A percentile compares a stretch with the other conserved stretches of the same genome.
Evolutionary conservation across 768 basidiomycete species (phyloP).

Genomic region (Boletus insuetus): DNA sequence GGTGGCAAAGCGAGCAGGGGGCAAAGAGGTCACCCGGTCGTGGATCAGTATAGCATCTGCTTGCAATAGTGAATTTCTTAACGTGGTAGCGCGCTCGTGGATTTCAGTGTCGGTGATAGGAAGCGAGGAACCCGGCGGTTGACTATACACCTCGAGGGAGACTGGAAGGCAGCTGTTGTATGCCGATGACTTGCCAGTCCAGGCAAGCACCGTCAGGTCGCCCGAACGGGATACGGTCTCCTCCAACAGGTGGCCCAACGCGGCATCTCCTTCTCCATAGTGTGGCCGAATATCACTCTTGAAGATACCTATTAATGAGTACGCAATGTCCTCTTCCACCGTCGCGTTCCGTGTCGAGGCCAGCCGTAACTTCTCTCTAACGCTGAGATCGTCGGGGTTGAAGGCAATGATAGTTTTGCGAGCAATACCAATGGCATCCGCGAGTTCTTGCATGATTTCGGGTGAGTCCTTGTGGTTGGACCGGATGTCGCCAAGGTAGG

Average conservation of each 20-base stretch:
- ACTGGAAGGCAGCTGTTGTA: conserved; percentile 15
- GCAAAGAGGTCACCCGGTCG: background rate
- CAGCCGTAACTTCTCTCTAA: conserved; percentile 8
- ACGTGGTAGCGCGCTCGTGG: background rate
- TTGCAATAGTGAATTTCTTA: background rate
- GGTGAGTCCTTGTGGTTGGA: conserved; percentile 10
- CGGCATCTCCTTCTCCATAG: conserved; percentile 8
- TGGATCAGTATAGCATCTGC: background rate
- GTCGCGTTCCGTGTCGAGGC: conserved; percentile 11
- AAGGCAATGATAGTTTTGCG: background rate
- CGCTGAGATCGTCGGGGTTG: conserved; percentile 2
- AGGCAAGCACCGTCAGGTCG: conserved; percentile 7
- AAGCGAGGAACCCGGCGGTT: background rate
- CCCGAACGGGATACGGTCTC: conserved; percentile 9
- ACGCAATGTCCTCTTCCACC: conserved; percentile 8
- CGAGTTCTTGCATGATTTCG: conserved; percentile 8
- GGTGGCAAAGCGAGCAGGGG: background rate
- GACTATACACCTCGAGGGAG: background rate
- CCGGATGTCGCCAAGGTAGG: conserved; percentile 2
- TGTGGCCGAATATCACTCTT: conserved; percentile 3
- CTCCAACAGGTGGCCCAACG: conserved; percentile 12
- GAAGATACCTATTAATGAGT: conserved; percentile 11
- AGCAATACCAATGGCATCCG: conserved; percentile 3
- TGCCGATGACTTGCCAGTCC: conserved; percentile 7
- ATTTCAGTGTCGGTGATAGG: background rate